Conservation (phyloP, 148 eudicot species). For the Rhododendron williamsianum region DNA sequence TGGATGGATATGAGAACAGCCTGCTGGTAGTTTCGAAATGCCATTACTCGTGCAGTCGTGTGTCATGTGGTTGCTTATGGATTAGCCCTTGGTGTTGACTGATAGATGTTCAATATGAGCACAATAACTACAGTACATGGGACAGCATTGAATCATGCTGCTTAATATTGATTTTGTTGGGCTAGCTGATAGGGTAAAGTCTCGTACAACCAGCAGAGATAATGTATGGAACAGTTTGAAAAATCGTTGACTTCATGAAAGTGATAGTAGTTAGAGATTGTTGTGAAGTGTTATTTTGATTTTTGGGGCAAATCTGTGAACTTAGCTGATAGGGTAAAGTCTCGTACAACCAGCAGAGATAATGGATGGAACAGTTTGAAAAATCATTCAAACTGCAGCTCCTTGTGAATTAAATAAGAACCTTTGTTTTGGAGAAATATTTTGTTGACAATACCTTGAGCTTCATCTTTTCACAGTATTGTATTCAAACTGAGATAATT, state of each 20-base stretch:
- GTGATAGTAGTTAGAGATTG: not conserved
- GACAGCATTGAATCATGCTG: not conserved
- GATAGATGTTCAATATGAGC: not conserved
- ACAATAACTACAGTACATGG: not conserved
- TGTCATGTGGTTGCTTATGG: not conserved
- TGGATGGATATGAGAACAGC: not conserved
- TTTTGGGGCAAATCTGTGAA: not conserved
- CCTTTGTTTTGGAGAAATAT: not conserved
- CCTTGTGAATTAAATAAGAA: not conserved
- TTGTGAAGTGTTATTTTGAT: not conserved
- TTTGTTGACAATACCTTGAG: not conserved
- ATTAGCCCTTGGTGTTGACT: not conserved
- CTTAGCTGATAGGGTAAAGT: not conserved
- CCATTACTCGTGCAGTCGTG: not conserved
- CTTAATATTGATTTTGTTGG: not conserved
- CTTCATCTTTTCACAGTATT: not conserved
- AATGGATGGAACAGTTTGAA: not conserved
- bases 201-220: not conserved
- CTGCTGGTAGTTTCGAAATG: not conserved
- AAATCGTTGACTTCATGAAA: not conserved
- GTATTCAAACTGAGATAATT: not conserved
- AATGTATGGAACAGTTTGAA: not conserved
- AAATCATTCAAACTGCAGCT: not conserved
- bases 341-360: not conserved
- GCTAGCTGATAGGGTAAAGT: not conserved